These are phyloP conservation scores for Candolleomyces eurysporus DNA, from an alignment of 768 basidiomycete genomes.

Conservation along the genomic window DNA sequence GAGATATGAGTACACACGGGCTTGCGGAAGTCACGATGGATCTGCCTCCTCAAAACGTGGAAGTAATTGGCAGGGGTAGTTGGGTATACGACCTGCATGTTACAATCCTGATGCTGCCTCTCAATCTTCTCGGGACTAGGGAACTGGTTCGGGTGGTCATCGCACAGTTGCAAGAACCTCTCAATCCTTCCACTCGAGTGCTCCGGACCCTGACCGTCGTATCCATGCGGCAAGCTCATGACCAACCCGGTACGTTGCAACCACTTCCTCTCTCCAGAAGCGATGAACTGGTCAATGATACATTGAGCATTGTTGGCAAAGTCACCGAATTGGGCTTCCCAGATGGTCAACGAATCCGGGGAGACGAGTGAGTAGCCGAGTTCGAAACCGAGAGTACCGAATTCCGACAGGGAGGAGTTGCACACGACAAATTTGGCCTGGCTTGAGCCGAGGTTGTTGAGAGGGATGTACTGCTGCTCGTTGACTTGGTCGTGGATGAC, in stretches of 20 bases:
- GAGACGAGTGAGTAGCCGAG: slow-evolving; percentile 98
- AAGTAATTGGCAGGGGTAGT: slow-evolving; percentile 98
- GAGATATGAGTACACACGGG: slow-evolving; percentile 50
- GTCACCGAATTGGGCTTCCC: slow-evolving; percentile 99
- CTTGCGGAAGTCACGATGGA: slow-evolving; percentile 97
- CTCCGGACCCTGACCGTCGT: slow-evolving; percentile 98
- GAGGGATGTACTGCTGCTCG: slow-evolving; percentile 85
- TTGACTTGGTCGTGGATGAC: slow-evolving; percentile 95
- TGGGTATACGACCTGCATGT: slow-evolving; percentile 98
- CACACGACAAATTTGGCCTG: slow-evolving; percentile 95
- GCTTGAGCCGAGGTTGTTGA: slow-evolving; percentile 82
- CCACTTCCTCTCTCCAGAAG: slow-evolving; percentile 97
- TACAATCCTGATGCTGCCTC: slow-evolving; percentile 97
- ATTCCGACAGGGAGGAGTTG: slow-evolving; percentile 97
- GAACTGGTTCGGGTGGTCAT: slow-evolving; percentile 92
- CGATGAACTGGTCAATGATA: slow-evolving; percentile 99
- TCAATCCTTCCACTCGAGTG: slow-evolving; percentile 96
- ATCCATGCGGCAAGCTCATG: slow-evolving; percentile 89
- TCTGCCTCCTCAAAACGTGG: slow-evolving; percentile 96
- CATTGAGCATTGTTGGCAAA: slow-evolving; percentile 97
- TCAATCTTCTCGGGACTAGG: slow-evolving; percentile 88
- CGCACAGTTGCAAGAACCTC: slow-evolving; percentile 95
- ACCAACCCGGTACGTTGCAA: slow-evolving; percentile 90
- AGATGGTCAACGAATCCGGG: slow-evolving; percentile 87
- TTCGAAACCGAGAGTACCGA: slow-evolving; percentile 92